Conservation (phyloP, 2,329 filamentous ascomycete genomes). For the Colletotrichum lentis region DNA sequence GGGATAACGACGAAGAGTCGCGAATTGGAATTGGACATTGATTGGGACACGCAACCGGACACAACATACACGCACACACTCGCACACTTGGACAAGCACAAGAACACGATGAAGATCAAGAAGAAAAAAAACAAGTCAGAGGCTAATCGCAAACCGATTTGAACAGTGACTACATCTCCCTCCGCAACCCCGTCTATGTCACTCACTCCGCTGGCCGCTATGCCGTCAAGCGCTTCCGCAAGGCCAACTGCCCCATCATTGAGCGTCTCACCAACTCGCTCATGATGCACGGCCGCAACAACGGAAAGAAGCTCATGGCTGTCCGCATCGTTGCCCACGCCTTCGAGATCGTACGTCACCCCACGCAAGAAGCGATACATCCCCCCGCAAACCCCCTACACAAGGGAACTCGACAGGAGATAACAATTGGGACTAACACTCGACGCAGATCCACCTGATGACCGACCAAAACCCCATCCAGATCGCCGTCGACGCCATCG, state of each 20-base stretch:
- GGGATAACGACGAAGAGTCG: slow-evolving; percentile 2
- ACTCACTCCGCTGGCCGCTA: slow-evolving; percentile 98
- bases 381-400: slow-evolving; percentile 35
- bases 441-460: slow-evolving; percentile 94
- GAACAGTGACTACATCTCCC: slow-evolving; percentile 97
- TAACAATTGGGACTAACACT: slow-evolving; percentile 43
- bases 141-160: slow-evolving; percentile 47
- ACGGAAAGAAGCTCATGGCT: slow-evolving; percentile 99
- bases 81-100: background rate
- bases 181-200: slow-evolving; percentile 98
- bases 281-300: slow-evolving; percentile 99
- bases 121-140: background rate
- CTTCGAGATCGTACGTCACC: slow-evolving; percentile 93
- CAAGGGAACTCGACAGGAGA: background rate
- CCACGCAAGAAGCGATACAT: slow-evolving; percentile 16
- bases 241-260: slow-evolving; percentile 99
- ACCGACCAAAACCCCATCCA: slow-evolving; percentile 99
- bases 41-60: slow-evolving; percentile 4
- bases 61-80: too few species aligned
- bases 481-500: slow-evolving; percentile 98
- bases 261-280: slow-evolving; percentile 99
- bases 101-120: background rate
- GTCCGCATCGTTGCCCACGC: slow-evolving; percentile 98
- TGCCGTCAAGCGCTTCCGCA: slow-evolving; percentile 99
- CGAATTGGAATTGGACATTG: slow-evolving; percentile 30